phyloP scores from a whole-genome alignment of 2,329 filamentous ascomycete species.

The Sporothrix brunneoviolacea region DNA sequence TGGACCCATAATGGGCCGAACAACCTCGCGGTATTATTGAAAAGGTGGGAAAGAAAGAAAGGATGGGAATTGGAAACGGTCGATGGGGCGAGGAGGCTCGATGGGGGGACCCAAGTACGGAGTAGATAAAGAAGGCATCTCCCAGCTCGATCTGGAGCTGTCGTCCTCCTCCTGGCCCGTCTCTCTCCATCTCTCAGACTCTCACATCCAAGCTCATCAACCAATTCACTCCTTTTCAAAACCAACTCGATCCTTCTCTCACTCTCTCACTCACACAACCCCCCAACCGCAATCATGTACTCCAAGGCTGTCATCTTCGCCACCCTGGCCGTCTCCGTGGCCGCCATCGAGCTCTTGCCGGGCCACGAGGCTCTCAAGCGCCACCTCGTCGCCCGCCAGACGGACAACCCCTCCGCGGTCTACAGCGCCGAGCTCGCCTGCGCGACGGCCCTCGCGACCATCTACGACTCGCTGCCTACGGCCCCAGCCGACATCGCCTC shows the following conservation, averaged over 20 bases:
- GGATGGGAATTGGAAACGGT: no score
- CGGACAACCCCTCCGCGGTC: conserved; percentile 11
- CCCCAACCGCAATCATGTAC: conserved; percentile 18
- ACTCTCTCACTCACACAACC: neutral
- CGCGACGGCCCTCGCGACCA: conserved; percentile 15
- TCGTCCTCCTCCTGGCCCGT: no score
- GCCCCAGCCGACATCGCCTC: conserved; percentile 18
- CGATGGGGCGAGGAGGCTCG: no score
- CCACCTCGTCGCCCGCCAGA: conserved; percentile 21
- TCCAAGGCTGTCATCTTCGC: conserved; percentile 20
- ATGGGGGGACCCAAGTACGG: no score
- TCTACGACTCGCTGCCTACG: conserved; percentile 22
- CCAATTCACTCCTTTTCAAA: neutral
- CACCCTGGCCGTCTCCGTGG: conserved; percentile 20
- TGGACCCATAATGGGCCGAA: no score
- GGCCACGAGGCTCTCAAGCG: conserved; percentile 15
- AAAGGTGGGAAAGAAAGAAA: no score
- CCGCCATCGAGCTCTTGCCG: conserved; percentile 17
- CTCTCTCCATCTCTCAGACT: no score
- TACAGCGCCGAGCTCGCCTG: conserved; percentile 14
- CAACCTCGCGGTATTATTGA: no score
- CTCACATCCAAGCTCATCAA: neutral
- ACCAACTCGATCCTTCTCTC: neutral
- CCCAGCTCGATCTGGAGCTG: no score
- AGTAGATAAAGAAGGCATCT: no score